Conservation (phyloP, 345 rosid species). For the Salix koriyanagi region DNA sequence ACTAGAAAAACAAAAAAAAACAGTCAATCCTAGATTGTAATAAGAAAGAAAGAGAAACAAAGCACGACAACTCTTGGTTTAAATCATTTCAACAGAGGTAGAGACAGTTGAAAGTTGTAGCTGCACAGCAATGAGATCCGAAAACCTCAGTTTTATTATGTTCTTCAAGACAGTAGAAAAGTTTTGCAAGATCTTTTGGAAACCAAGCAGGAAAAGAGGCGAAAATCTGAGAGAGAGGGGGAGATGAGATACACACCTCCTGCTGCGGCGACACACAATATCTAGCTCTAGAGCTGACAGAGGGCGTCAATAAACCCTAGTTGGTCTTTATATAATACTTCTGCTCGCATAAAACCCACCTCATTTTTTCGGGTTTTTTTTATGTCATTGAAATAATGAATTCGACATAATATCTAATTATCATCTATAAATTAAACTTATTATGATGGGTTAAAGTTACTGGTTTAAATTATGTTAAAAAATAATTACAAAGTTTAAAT, state of each 20-base stretch:
- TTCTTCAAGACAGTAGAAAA: no score
- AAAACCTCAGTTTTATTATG: neutral
- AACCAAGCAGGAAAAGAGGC: neutral
- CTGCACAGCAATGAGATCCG: neutral
- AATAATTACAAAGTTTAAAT: no score
- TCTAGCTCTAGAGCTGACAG: neutral
- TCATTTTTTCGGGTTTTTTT: neutral
- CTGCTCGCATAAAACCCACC: neutral
- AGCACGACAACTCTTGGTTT: neutral
- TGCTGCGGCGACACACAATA: conserved; percentile 20
- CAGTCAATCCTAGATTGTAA: neutral
- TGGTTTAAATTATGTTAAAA: no score
- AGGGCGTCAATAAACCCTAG: conserved; percentile 10
- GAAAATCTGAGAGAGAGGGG: neutral
- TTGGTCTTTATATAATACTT: neutral
- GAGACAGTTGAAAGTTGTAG: neutral
- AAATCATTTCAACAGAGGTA: neutral
- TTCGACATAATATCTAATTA: no score
- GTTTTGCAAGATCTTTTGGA: neutral
- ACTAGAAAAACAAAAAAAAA: neutral
- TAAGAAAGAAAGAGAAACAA: neutral
- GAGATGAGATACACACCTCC: conserved; percentile 1
- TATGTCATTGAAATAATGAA: neutral
- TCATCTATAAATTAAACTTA: no score
- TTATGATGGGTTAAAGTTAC: no score